Base-by-base conservation (phyloP, 768 basidiomycete genomes). In the Amanita rubescens region DNA sequence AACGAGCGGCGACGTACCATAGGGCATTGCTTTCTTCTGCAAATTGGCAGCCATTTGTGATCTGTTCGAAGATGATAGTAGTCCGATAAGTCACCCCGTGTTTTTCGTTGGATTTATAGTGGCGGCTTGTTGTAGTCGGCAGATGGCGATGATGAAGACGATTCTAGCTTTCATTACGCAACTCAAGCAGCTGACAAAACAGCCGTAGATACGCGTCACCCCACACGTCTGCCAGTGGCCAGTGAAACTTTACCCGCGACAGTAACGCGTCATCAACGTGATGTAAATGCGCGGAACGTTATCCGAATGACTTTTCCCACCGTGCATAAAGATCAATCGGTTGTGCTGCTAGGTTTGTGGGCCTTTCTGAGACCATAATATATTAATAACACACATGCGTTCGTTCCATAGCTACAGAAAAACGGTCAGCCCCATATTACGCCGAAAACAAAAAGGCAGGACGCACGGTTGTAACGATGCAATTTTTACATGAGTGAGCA, bases 401-500 rank as follows among this genome's bases (percentile, higher is more conserved):
- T 22, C 76, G 73, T 52, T 77, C 76, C 75, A 76, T 76, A 50
- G 75, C 76, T 78, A 55, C 20, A 42, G n/a, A n/a, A n/a, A 33
- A 32, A 44, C 19, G 8, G 38, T 39, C 38, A 34, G 39, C 35
- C 52, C 27, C 19, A 6, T 39, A 15, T 15, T 19, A 39, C 15
- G 3, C 7, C n/a, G 49, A 39, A 55, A 15, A 34, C 27, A 53
- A 22, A 20, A 7, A 19, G n/a, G n/a, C 11, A 39, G 8, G 15
- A 75, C 87, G 61, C 49, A 96, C 94, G 93, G 69, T 94, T 95
- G 68, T 94, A 98, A 63, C 95, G 92, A 20, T 97, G 74, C 14
- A 97, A 78, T 70, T 98, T 97, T 71, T 97, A 97, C 95, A 67
- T 98, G 95, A 0, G 94, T 97, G 52, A 98, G 73, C 5, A 98